Conservation (phyloP, 2,329 filamentous ascomycete species). For the Aspergillus luchuensis region DNA sequence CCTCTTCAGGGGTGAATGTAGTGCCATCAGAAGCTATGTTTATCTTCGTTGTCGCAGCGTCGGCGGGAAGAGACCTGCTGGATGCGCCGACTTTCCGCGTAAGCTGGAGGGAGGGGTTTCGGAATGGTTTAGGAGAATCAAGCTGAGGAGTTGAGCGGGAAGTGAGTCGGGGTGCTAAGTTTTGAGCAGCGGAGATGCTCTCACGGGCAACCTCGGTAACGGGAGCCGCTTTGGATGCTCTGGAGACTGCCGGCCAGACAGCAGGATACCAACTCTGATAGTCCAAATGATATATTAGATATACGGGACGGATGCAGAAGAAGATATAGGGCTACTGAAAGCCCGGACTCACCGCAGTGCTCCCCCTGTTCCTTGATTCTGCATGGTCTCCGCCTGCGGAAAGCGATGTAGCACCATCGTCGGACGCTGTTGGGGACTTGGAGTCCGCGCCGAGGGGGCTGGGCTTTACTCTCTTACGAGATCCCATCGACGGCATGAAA, state of each 20-base stretch:
- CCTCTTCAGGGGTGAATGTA: constrained; percentile 32
- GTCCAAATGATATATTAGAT: constrained; percentile 14
- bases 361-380: constrained; percentile 29
- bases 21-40: constrained; percentile 48
- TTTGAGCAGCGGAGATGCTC: constrained; percentile 49
- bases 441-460: constrained; percentile 38
- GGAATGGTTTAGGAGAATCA: constrained; percentile 27
- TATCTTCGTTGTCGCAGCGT: constrained; percentile 48
- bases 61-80: constrained; percentile 48
- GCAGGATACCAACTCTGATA: constrained; percentile 48
- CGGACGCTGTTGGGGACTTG: constrained; percentile 22
- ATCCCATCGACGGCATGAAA: constrained; percentile 44
- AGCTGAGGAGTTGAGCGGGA: constrained; percentile 35
- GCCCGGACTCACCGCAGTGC: constrained; percentile 32
- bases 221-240: constrained; percentile 48
- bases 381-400: constrained; percentile 26
- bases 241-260: constrained; percentile 45
- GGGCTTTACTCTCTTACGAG: constrained; percentile 48
- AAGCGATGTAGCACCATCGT: constrained; percentile 23
- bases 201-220: constrained; percentile 54
- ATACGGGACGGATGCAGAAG: neutral
- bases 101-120: constrained; percentile 45
- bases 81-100: constrained; percentile 44
- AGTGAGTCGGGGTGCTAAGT: constrained; percentile 38
- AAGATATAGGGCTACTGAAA: neutral